Evolutionary conservation across 106 monocot genomes (phyloP), one percentile per base, ranked within the genome.

Genomic region (Apostasia ramifera): DNA sequence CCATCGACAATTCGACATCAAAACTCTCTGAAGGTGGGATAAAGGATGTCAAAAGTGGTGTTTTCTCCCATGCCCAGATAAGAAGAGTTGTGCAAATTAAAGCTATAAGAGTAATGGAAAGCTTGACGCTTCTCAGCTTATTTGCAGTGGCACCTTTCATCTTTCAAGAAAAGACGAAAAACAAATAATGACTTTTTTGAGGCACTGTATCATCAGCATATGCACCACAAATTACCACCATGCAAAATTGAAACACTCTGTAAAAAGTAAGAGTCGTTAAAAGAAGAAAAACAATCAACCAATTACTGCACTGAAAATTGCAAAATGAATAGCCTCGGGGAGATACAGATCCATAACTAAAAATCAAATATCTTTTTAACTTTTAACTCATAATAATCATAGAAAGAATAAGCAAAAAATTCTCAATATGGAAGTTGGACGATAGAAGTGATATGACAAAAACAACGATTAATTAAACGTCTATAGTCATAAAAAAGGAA

Each of bases 21-120:
- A 83, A 74, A 56, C 76, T 74, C 47, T 80, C 75, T 5, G 68
- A 68, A 26, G 81, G 47, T 42, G 71, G 69, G 13, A 72, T 61
- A 51, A 89, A 66, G 73, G 78, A 67, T 6, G 52, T 62, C 11
- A 76, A 13, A 3, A 78, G 54, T 14, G 89, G 81, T 40, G 80
- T 75, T 71, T 74, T 87, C 71, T 89, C 84, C 86, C 88, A 87
- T 79, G 65, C 68, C 82, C 78, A 87, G 44, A 89, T 48, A 68
- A 77, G 57, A 72, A 97, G 56, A 44, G 77, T 79, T 53, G 81
- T 67, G 70, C 82, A 82, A 47, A 86, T 54, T 14, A 92, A 65
- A 68, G 71, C 70, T 72, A 80, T 73, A 3, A 97, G 38, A 40
- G 70, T 54, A 40, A 92, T 67, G 60, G 79, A 82, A 12, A 97